Conservation (phyloP, 805 yeast species). For the Candida sithepensis region DNA sequence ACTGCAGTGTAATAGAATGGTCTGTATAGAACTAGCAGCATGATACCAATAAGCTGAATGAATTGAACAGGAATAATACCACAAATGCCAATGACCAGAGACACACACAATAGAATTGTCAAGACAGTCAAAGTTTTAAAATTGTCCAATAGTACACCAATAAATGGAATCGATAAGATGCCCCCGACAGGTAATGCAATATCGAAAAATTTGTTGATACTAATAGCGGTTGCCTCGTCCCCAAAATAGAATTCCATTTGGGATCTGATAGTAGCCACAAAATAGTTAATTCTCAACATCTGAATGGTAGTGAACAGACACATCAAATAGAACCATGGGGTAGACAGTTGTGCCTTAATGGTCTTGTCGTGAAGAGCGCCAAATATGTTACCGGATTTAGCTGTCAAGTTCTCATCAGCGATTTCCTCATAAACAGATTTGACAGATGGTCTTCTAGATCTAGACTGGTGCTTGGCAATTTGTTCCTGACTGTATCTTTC, state of each 20-base stretch:
- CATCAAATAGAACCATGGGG: slow-evolving; percentile 79
- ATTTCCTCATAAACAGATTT: slow-evolving; percentile 66
- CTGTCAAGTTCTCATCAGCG: slow-evolving; percentile 53
- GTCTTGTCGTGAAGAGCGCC: slow-evolving; percentile 70
- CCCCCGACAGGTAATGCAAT: slow-evolving; percentile 89
- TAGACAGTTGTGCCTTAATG: slow-evolving; percentile 36
- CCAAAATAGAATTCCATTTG: slow-evolving; percentile 75
- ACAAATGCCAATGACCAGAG: slow-evolving; percentile 63
- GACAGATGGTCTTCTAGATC: slow-evolving; percentile 36
- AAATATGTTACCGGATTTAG: slow-evolving; percentile 63
- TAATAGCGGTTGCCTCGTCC: slow-evolving; percentile 44
- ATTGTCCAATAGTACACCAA: slow-evolving; percentile 77
- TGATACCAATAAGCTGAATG: slow-evolving; percentile 65
- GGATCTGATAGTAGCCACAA: slow-evolving; percentile 82
- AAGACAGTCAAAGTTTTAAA: slow-evolving; percentile 59
- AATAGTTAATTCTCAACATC: slow-evolving; percentile 89
- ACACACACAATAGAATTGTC: slow-evolving; percentile 46
- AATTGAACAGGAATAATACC: slow-evolving; percentile 53
- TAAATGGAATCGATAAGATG: slow-evolving; percentile 77
- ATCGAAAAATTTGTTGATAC: slow-evolving; percentile 74
- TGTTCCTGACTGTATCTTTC: slow-evolving; percentile 24
- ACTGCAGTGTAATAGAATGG: slow-evolving; percentile 93
- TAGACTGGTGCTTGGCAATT: slow-evolving; percentile 15
- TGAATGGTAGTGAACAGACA: slow-evolving; percentile 77
- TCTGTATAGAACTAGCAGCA: slow-evolving; percentile 73